Percentiles rank a stretch among this genome's conserved stretches.
Evolutionary conservation across 1,284 basidiomycete genomes (phyloP).

Genomic region (Cryptococcus sp.): DNA sequence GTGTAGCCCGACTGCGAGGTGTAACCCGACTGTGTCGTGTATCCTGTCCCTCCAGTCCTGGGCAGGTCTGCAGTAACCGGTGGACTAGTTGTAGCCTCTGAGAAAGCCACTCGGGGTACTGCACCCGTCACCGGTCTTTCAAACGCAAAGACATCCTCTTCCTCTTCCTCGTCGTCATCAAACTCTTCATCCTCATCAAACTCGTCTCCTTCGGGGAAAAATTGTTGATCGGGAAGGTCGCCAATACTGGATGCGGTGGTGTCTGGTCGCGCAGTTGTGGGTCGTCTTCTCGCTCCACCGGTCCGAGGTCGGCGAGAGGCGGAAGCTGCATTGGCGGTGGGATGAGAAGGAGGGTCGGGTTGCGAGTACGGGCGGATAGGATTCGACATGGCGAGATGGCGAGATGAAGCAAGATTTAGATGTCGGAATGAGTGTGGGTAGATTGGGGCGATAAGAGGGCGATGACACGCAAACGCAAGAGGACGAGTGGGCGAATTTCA

Average conservation of each 20-base stretch:
- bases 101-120: conserved; percentile 14
- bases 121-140: conserved; percentile 37
- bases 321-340: too few species aligned
- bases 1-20: not conserved
- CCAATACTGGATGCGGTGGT: conserved; percentile 35
- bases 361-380: not conserved
- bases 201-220: conserved; percentile 36
- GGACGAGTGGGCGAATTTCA: too few species aligned
- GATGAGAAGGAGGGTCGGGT: not conserved
- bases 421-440: too few species aligned
- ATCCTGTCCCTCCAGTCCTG: not conserved
- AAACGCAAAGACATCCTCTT: conserved; percentile 41
- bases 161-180: conserved; percentile 29
- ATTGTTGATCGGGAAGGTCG: conserved; percentile 39
- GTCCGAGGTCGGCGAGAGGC: conserved; percentile 1
- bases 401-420: too few species aligned
- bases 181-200: conserved; percentile 34
- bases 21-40: not conserved
- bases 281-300: conserved; percentile 1
- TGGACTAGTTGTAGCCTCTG: conserved; percentile 15
- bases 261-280: conserved; percentile 24
- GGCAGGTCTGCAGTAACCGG: conserved; percentile 7
- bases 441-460: too few species aligned
- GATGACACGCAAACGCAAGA: too few species aligned
- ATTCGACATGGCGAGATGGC: not conserved